Evolutionary conservation across 129 eudicot genomes (phyloP), one percentile per base, ranked within the genome.

Genomic region (Flaveria robusta): DNA sequence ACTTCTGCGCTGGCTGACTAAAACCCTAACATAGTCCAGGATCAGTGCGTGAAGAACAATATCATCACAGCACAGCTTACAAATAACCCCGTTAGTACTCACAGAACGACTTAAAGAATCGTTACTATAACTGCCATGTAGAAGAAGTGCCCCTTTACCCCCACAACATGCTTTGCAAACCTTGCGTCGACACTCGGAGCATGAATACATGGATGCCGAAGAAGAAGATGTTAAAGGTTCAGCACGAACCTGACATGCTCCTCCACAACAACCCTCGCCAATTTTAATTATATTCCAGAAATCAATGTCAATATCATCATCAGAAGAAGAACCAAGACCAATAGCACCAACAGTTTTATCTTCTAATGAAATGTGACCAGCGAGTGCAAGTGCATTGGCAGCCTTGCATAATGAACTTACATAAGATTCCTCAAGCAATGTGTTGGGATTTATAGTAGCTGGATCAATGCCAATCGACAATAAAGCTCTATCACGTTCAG

Each of bases 401-500:
- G 83, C 90, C 80, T 83, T 84, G 85, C 91, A 85, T 83, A 94
- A 81, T 80, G 88, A 84, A 51, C 73, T 79, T 63, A 84, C 81
- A 82, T 87, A 86, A 46, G 89, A 81, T 75, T 83, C 90, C 49
- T 89, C 96, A 69, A 87, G 96, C 82, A 94, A 76, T 27, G 74
- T 16, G 65, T 94, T 87, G 10, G 98, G 98, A 76, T 94, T 94
- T 81, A 94, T 87, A 67, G 91, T 85, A 52, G 97, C 97, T 51
- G 98, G 98, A 89, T 94, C 98, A 50, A 85, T 89, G 80, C 98
- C 96, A 74, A 91, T 80, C 14, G 98, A 86, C 68, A 91, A 70
- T 78, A 94, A 80, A 77, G 98, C 96, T 86, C 98, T 84, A 76
- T 94, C 97, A 76, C 98, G 87, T 60, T 86, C 97, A 66, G 98